phyloP scores from a whole-genome alignment of 1,284 basidiomycete genomes.

The Sporisorium sorghi region DNA sequence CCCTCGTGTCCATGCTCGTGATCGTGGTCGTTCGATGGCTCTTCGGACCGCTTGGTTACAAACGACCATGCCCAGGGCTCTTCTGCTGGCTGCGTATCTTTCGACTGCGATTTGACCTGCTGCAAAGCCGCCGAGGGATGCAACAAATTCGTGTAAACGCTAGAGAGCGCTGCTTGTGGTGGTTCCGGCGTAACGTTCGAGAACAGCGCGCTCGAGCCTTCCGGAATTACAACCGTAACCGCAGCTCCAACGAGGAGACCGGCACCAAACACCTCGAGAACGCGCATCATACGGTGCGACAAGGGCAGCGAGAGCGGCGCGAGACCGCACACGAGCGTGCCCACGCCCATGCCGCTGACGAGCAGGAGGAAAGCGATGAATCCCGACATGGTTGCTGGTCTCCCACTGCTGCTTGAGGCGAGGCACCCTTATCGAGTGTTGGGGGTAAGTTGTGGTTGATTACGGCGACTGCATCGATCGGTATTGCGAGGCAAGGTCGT shows the following conservation, averaged over 20 bases:
- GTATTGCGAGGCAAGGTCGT: neutral
- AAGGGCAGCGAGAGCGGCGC: slow-evolving; percentile 60
- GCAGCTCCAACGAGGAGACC: slow-evolving; percentile 66
- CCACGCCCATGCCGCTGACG: slow-evolving; percentile 54
- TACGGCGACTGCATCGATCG: slow-evolving; percentile 18
- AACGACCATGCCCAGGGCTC: slow-evolving; percentile 44
- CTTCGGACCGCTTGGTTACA: slow-evolving; percentile 29
- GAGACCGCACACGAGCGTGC: slow-evolving; percentile 60
- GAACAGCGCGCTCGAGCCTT: slow-evolving; percentile 56
- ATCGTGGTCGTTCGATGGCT: slow-evolving; percentile 6
- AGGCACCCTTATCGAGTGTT: neutral
- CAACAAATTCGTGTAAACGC: slow-evolving; percentile 10
- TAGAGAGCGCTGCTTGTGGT: slow-evolving; percentile 4
- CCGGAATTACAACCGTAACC: slow-evolving; percentile 66
- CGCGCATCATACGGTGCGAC: slow-evolving; percentile 54
- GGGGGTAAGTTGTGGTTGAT: neutral
- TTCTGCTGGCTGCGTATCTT: neutral
- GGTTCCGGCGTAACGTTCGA: slow-evolving; percentile 19
- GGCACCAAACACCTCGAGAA: slow-evolving; percentile 64
- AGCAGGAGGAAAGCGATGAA: slow-evolving; percentile 38
- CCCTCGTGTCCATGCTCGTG: slow-evolving; percentile 16
- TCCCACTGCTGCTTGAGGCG: neutral
- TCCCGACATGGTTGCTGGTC: slow-evolving; percentile 25
- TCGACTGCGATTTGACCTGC: slow-evolving; percentile 1
- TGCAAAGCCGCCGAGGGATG: slow-evolving; percentile 13